phyloP scores from a whole-genome alignment of 1,284 basidiomycete genomes.

The Tilletia caries region DNA sequence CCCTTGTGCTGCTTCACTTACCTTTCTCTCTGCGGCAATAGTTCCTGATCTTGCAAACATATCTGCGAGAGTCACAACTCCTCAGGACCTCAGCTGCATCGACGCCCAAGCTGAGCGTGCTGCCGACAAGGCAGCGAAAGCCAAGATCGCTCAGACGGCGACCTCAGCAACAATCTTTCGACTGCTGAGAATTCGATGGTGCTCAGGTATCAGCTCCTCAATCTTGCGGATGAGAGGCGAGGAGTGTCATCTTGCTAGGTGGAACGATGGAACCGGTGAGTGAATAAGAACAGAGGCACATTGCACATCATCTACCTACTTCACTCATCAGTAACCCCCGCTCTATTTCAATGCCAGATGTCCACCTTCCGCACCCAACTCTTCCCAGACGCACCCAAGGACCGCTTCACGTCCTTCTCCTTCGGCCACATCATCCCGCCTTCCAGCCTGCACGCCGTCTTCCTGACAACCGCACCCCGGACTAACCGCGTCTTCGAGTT shows the following conservation, averaged over 20 bases:
- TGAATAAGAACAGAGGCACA: no score
- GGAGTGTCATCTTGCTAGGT: conserved; percentile 82
- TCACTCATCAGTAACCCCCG: no score
- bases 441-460: conserved; percentile 72
- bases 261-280: conserved; percentile 89
- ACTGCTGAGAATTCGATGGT: not conserved
- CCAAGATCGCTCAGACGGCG: conserved; percentile 32
- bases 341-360: conserved; percentile 61
- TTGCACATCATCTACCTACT: conserved; percentile 4
- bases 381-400: conserved; percentile 66
- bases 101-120: conserved; percentile 25
- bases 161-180: not conserved
- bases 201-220: conserved; percentile 91
- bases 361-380: conserved; percentile 80
- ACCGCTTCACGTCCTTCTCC: conserved; percentile 72
- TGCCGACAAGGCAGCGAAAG: conserved; percentile 59
- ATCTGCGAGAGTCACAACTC: conserved; percentile 81
- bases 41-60: conserved; percentile 68
- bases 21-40: conserved; percentile 23
- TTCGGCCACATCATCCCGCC: conserved; percentile 89
- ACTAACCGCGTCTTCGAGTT: conserved; percentile 71
- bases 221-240: conserved; percentile 79
- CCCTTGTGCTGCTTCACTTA: no score
- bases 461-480: conserved; percentile 74
- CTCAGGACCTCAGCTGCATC: conserved; percentile 48